Evolutionary conservation across 768 basidiomycete genomes (phyloP), one percentile per base, ranked within the genome.

Genomic region (Exidia glandulosa): DNA sequence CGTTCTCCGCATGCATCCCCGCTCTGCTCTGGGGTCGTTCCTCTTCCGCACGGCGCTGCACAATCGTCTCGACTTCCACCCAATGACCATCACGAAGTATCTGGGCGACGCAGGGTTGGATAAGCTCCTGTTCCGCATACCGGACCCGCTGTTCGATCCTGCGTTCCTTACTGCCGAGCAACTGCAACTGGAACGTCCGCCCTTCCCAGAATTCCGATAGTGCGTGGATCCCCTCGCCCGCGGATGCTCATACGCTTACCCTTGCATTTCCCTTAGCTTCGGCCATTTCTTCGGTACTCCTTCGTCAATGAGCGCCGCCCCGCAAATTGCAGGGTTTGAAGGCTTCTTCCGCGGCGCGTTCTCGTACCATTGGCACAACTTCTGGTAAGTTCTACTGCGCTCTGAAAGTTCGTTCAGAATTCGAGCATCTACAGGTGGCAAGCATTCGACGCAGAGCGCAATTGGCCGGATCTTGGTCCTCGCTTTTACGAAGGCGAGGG

Each of bases 281-380:
- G 23, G 45, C 14, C 33, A 74, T 57, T 70, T 73, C 60, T 73
- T 73, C 59, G 65, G 68, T 19, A 63, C 68, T 19, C 70, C 70
- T 0, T 64, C 63, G 37, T 62, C 64, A 30, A 65, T 68, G 27
- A 69, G 69, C 16, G 75, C 74, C 12, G 74, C 69, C 12, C 71
- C 76, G 13, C 69, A 74, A 61, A 61, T 73, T 3, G 34, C 37
- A n/a, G 78, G 78, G 3, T 76, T 78, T 59, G 75, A 77, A 34
- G 75, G 73, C 2, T 79, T 79, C 71, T 79, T 77, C 72, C 65
- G 68, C 29, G 78, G 78, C 25, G 73, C 77, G 6, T 78, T 73
- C 66, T 74, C 72, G 2, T 78, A 78, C 62, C 75, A 77, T 30
- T 59, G 58, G 58, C 58, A 59, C 27, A 59, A 48, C 32, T 50